Evolutionary conservation across 192 early-diverging fungal genomes (phyloP), one percentile per base, ranked within the genome.

Genomic region (Cladochytrium replicatum): DNA sequence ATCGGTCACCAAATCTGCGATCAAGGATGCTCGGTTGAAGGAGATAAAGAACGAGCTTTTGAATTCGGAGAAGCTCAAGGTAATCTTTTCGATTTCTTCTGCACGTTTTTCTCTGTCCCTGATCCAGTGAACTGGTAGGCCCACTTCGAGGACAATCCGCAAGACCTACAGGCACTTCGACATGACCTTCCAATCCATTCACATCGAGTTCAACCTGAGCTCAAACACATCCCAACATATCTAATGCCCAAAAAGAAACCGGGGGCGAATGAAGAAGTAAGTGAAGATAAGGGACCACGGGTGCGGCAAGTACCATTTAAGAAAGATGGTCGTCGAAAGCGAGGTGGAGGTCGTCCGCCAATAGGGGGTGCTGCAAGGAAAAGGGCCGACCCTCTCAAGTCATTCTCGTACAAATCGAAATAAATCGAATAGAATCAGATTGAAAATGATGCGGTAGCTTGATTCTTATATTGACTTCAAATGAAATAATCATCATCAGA

Each of bases 71-170:
- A 94, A 89, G 64, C 77, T 99, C 41, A 89, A 90, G 74, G 71
- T 77, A 55, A 25, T 13, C 32, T 45, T 42, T 38, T 15, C 61
- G 38, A 41, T 48, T 60, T 52, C 29, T 21, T 65, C 48, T 17
- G 24, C 30, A 1, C 5, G 48, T 43, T 50, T 5, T 6, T 43
- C 28, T 54, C 38, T 17, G 17, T 21, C 7, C 27, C 19, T 7
- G 25, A 40, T 37, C 19, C 17, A 11, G 17, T 15, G 13, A 13
- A 29, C 34, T 0, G 0, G 5, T 32, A 74, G 71, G 71, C 89
- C 1, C 89, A 99, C 68, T 99, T 99, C 67, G 91, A 94, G 63
- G 89, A 93, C 59, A 92, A 92, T 48, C 93, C 95, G 26, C 77
- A 79, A 26, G 95, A 99, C 69, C 59, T 96, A 39, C 82, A 87